Evolutionary conservation across 2,329 filamentous ascomycete genomes (phyloP).

Genomic region (Elsinoe necatrix): DNA sequence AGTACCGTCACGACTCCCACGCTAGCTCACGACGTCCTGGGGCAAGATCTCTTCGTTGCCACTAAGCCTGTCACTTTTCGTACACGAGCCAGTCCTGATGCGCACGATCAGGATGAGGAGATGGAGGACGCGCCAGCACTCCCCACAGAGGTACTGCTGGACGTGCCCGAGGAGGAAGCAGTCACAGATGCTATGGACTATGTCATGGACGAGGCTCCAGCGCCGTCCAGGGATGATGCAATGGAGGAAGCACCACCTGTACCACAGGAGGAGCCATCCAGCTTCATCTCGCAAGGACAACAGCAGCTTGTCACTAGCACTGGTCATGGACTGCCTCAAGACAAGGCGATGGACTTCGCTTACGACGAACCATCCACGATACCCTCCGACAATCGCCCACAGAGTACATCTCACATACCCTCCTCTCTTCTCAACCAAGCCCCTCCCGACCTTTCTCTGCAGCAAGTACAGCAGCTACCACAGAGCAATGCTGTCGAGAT

Average conservation of each 20-base stretch:
- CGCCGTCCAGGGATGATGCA: background rate
- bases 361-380: background rate
- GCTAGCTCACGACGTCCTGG: background rate
- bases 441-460: too few species aligned
- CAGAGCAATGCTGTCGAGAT: too few species aligned
- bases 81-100: background rate
- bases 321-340: background rate
- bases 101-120: background rate
- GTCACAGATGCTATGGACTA: background rate
- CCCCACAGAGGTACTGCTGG: background rate
- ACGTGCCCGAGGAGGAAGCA: background rate
- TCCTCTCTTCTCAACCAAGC: background rate
- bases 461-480: too few species aligned
- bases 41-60: background rate
- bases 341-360: background rate
- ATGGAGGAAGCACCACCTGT: background rate
- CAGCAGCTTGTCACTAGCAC: background rate
- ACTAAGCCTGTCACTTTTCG: background rate
- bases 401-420: background rate
- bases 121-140: background rate
- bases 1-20: too few species aligned
- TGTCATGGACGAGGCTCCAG: background rate
- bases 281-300: background rate
- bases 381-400: background rate
- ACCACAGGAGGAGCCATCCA: background rate